Base-by-base conservation (phyloP, 2,329 filamentous ascomycete genomes). In the Paraphaeosphaeria minitans region DNA sequence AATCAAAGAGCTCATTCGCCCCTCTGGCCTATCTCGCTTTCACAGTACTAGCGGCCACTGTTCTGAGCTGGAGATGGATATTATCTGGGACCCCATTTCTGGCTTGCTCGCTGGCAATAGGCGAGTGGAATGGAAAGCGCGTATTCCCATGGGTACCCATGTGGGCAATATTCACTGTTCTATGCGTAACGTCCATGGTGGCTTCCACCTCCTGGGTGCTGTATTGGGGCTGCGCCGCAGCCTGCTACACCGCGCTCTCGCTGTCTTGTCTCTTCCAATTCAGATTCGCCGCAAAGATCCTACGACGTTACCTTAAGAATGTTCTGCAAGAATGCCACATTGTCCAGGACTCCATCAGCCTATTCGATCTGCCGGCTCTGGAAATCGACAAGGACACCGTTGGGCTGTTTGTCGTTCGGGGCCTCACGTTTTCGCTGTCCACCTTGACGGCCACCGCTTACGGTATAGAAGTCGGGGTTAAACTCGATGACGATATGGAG, bases 321-420 rank as follows among this genome's bases (percentile, higher is more conserved):
- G 66, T 83, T 10, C 70, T 80, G 29, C 67, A 78, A 47, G 72
- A 80, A 39, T 63, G 82, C 22, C 80, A 83, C 57, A 84, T 84
- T 63, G 80, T 82, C 60, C 79, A 80, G 48, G 82, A 85, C 58
- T 80, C 80, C 58, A 76, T 85, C 56, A 81, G 81, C 3, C 71
- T 82, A 53, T 82, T 82, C 61, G 76, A 81, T 52, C 65, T 83
- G 7, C 82, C 83, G 0, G 83, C 82, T 1, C 66, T 85, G 53
- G 83, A 85, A 63, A 84, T 85, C 45, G 83, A 85, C 62, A 82
- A 79, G 0, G 81, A 83, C 27, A 81, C 84, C 14, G 77, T 82
- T 61, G 83, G 83, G 0, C 69, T 85, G 19, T 79, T 85, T 64
- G 81, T 83, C 7, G 75, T 85, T 42, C 75, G 83, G n/a, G 83